Percentiles rank a stretch among this genome's conserved stretches.
Evolutionary conservation across 1,284 basidiomycete genomes (phyloP).

Genomic region (Boletellus sp.): DNA sequence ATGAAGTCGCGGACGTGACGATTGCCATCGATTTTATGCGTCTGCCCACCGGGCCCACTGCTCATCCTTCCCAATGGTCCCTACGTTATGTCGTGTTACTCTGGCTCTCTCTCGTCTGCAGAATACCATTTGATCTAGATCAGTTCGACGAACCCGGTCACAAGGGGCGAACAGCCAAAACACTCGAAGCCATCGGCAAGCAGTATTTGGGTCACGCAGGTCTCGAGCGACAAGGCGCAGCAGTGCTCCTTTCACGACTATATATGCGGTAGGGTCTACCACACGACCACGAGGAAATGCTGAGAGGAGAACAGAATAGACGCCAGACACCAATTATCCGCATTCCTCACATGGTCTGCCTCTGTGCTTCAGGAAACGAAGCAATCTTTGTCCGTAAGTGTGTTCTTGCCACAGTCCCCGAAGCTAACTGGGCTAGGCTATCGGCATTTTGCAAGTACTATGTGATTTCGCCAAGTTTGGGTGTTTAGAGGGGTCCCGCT

Average conservation of each 20-base stretch:
- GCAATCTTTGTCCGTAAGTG: slow-evolving; percentile 53
- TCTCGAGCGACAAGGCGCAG: slow-evolving; percentile 79
- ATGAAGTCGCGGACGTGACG: slow-evolving; percentile 79
- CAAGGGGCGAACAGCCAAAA: slow-evolving; percentile 46
- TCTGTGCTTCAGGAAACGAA: slow-evolving; percentile 33
- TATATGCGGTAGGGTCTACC: slow-evolving; percentile 63
- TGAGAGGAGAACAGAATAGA: slow-evolving; percentile 53
- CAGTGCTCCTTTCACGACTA: slow-evolving; percentile 65
- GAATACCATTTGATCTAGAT: slow-evolving; percentile 88
- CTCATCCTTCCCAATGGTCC: slow-evolving; percentile 62
- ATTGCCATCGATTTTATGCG: slow-evolving; percentile 70
- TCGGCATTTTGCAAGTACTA: slow-evolving; percentile 71
- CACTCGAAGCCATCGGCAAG: slow-evolving; percentile 61
- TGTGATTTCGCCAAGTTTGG: slow-evolving; percentile 71
- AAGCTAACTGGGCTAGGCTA: slow-evolving; percentile 43
- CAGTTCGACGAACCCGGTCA: slow-evolving; percentile 69
- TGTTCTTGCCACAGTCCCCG: background rate
- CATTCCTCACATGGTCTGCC: slow-evolving; percentile 51
- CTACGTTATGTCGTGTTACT: slow-evolving; percentile 82
- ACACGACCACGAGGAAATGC: background rate
- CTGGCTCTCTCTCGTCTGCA: slow-evolving; percentile 92
- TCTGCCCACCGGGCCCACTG: slow-evolving; percentile 43
- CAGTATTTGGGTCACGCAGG: slow-evolving; percentile 65
- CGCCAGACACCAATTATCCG: slow-evolving; percentile 43
- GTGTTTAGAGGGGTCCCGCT: slow-evolving; percentile 51